These are phyloP conservation scores for Talaromyces piceae DNA, from an alignment of 2,329 filamentous ascomycete genomes.

Conservation along the genomic window DNA sequence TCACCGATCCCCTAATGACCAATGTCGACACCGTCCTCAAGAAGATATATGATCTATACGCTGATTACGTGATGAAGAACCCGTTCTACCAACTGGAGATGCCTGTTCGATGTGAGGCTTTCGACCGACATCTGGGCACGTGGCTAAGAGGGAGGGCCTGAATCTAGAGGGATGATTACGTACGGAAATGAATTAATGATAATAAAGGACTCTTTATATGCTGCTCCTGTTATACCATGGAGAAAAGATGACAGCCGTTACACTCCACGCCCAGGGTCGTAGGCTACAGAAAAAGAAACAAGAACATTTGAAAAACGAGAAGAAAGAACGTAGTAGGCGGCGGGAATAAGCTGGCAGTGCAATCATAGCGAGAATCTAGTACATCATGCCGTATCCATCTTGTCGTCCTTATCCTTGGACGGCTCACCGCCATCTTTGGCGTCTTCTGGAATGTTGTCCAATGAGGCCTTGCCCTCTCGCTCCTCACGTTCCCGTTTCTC, in stretches of 20 bases:
- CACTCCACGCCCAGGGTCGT: neutral
- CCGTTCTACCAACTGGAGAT: constrained; percentile 98
- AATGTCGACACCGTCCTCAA: constrained; percentile 79
- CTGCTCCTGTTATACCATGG: constrained; percentile 1
- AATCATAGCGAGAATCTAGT: neutral
- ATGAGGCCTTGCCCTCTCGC: constrained; percentile 62
- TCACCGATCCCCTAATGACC: constrained; percentile 78
- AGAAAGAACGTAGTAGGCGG: neutral
- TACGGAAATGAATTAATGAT: constrained; percentile 6
- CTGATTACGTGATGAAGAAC: constrained; percentile 99
- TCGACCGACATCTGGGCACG: constrained; percentile 75
- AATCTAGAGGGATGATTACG: constrained; percentile 13
- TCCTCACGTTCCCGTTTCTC: constrained; percentile 68
- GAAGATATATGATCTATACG: constrained; percentile 88
- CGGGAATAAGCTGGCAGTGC: neutral
- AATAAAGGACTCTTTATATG: neutral
- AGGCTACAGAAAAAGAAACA: neutral
- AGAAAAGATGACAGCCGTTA: neutral
- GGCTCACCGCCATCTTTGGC: constrained; percentile 41
- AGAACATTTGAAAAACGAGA: neutral
- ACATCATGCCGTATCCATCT: constrained; percentile 82
- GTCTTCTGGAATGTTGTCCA: constrained; percentile 79
- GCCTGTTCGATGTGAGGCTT: constrained; percentile 91
- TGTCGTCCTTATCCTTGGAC: constrained; percentile 53
- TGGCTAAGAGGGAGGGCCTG: constrained; percentile 61